phyloP scores from a whole-genome alignment of 805 yeast genomes.

The Yamadazyma endophytica region DNA sequence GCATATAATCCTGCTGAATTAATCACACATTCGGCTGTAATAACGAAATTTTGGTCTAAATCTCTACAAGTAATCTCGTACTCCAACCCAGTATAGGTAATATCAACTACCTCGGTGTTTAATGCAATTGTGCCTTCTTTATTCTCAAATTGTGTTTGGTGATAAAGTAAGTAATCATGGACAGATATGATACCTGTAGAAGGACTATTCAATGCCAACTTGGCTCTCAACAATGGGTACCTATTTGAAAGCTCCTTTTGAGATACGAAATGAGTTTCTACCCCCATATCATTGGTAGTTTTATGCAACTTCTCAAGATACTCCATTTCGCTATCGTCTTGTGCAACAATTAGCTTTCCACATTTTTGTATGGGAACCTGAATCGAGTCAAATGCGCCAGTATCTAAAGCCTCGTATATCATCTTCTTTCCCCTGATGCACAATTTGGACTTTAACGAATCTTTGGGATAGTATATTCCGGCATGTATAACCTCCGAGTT shows the following conservation, averaged over 20 bases:
- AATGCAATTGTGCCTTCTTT: conserved; percentile 62
- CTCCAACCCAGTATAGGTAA: conserved; percentile 22
- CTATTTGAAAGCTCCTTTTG: conserved; percentile 36
- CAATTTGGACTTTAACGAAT: conserved; percentile 60
- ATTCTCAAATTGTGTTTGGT: conserved; percentile 50
- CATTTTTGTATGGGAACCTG: conserved; percentile 55
- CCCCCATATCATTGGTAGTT: conserved; percentile 38
- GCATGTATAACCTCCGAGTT: conserved; percentile 94
- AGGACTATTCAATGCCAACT: conserved; percentile 65
- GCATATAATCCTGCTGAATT: conserved; percentile 83
- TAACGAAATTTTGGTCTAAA: conserved; percentile 25
- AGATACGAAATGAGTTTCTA: conserved; percentile 55
- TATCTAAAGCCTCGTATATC: conserved; percentile 51
- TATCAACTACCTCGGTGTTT: conserved; percentile 52
- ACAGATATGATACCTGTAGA: conserved; percentile 83
- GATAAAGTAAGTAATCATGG: conserved; percentile 66
- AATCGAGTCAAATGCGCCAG: conserved; percentile 17
- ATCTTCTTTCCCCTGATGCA: conserved; percentile 74
- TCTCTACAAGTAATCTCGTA: conserved; percentile 22
- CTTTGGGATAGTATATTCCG: conserved; percentile 75
- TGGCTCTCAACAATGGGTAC: conserved; percentile 69
- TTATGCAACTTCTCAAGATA: conserved; percentile 51
- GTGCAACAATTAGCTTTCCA: conserved; percentile 90
- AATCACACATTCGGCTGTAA: conserved; percentile 55
- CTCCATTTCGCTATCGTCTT: conserved; percentile 57